These are phyloP conservation scores for Amaranthus hypochondriacus DNA, from an alignment of 148 eudicot species.

Conservation along the genomic window DNA sequence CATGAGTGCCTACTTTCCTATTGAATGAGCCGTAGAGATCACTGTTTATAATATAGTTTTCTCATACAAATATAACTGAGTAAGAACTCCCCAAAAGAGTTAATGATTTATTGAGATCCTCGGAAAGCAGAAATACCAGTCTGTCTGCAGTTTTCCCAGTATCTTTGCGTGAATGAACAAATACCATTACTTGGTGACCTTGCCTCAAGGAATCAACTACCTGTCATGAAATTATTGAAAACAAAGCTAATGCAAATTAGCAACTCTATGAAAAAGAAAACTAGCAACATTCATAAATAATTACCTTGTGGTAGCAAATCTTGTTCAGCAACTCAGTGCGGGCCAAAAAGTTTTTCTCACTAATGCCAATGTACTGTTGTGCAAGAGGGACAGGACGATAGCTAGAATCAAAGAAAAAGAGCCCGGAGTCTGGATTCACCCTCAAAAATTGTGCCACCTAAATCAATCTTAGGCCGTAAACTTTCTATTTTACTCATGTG, in stretches of 20 bases:
- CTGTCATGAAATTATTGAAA: conserved; percentile 29
- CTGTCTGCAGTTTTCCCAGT: conserved; percentile 93
- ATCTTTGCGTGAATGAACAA: conserved; percentile 97
- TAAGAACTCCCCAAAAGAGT: background rate
- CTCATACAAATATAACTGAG: background rate
- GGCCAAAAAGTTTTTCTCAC: conserved; percentile 71
- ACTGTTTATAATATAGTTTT: background rate
- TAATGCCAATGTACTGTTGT: conserved; percentile 91
- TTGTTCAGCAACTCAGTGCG: conserved; percentile 75
- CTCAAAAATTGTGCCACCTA: conserved; percentile 97
- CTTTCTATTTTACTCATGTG: background rate
- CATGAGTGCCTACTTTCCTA: background rate
- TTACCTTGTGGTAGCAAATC: conserved; percentile 86
- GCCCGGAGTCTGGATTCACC: conserved; percentile 84
- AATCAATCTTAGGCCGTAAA: conserved; percentile 15
- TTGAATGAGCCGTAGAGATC: background rate
- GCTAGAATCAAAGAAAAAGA: conserved; percentile 97
- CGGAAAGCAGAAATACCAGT: conserved; percentile 48
- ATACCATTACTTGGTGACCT: conserved; percentile 97
- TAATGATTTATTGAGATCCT: background rate
- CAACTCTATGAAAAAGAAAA: background rate
- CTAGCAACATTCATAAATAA: background rate
- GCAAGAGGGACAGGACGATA: conserved; percentile 99
- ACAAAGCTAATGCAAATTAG: background rate
- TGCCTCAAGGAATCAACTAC: conserved; percentile 82